Evolutionary conservation across 2,329 filamentous ascomycete genomes (phyloP).

Genomic region (Talaromyces amestolkiae): DNA sequence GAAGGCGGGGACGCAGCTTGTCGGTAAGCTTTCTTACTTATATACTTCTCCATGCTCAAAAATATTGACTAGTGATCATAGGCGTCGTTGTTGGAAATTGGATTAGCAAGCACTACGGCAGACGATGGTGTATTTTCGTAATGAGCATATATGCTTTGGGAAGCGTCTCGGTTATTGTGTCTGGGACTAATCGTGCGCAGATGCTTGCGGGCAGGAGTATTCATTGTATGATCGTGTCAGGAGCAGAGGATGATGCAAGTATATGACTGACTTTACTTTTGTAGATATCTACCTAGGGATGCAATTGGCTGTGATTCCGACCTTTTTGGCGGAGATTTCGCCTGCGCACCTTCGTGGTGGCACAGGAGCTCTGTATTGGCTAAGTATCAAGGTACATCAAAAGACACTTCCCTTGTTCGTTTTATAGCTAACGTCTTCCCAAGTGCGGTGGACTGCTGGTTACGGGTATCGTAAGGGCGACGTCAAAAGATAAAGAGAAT

Average conservation of each 20-base stretch:
- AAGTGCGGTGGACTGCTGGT: conserved; percentile 23
- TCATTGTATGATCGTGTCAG: background rate
- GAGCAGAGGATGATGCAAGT: background rate
- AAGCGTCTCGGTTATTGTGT: conserved; percentile 1
- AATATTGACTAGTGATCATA: background rate
- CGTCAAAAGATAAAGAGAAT: conserved; percentile 24
- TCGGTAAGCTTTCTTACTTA: background rate
- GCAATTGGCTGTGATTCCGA: conserved; percentile 42
- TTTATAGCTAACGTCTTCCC: background rate
- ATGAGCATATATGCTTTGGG: conserved; percentile 10
- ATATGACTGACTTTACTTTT: background rate
- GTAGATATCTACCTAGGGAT: conserved; percentile 37
- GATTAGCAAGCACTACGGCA: conserved; percentile 10
- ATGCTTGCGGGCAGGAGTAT: conserved; percentile 8
- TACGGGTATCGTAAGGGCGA: conserved; percentile 20
- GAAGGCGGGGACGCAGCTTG: conserved; percentile 4
- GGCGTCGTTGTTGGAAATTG: conserved; percentile 1
- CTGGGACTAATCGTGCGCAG: background rate
- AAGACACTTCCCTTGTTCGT: background rate
- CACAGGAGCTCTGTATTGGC: conserved; percentile 22
- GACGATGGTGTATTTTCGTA: conserved; percentile 10
- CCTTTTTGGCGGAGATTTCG: conserved; percentile 29
- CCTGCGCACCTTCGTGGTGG: conserved; percentile 22
- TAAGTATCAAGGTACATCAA: conserved; percentile 22
- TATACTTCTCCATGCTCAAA: background rate